Evolutionary conservation across 257 asterid species (phyloP), one percentile per base, ranked within the genome.

Genomic region (Solanum chiquidenum): DNA sequence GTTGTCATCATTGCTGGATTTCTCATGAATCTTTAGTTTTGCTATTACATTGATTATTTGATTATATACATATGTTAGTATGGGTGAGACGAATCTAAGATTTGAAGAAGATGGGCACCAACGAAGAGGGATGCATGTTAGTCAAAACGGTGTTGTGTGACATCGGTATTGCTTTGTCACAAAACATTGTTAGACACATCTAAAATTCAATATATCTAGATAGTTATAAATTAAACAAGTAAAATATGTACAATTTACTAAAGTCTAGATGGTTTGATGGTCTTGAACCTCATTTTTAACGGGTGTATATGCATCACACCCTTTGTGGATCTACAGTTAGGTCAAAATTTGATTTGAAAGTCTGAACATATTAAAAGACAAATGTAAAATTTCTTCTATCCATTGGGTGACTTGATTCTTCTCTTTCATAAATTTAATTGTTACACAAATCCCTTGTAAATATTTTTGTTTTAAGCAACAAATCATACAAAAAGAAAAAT

Each of bases 91-190:
- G 31, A 62, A 62, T 62, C 2, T 23, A 60, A 23, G 13, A 60
- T 60, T 60, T 9, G 69, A 60, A 60, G 13, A 60, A 23, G 14
- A 60, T 9, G 14, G 0, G 0, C 25, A 1, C 0, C 2, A 62
- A 0, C 13, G 2, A 23, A 62, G 12, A 9, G 3, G 71, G 31
- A 62, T 62, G 71, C 14, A 9, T 23, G 31, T 62, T 62, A 23
- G 29, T 60, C 25, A 23, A 60, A 60, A 60, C 0, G 29, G 69
- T 23, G 13, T 62, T 23, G 16, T 58, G 12, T 58, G 3, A 58
- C 0, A 21, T 52, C 0, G 9, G 8, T 52, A 52, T 52, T 52
- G 0, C 11, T 55, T 55, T 1, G 0, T 55, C 25, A 0, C 11
- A 1, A 7, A 21, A 20, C 0, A 20, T 0, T 58, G 0, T 58